phyloP scores from a whole-genome alignment of 2,329 filamentous ascomycete species.

The Diaporthe sp. region DNA sequence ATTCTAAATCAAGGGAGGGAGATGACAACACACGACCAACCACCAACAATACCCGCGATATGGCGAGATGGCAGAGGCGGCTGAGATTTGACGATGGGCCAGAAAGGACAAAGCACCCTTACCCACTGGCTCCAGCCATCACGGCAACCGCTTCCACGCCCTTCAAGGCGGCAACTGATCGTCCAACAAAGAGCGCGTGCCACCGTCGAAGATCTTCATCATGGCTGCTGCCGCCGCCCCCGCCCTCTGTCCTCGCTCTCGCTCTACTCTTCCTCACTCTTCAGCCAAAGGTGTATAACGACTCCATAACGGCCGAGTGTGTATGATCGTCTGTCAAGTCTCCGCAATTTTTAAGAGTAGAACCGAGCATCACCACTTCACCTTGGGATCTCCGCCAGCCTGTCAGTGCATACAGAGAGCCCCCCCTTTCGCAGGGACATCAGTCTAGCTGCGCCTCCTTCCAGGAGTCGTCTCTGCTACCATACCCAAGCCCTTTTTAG shows the following conservation, averaged over 20 bases:
- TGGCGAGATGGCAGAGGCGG: constrained; percentile 19
- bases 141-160: not conserved
- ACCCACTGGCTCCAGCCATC: constrained; percentile 9
- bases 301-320: not conserved
- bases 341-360: constrained; percentile 21
- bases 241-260: not conserved
- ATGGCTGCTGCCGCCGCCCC: not conserved
- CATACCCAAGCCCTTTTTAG: constrained; percentile 26
- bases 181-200: constrained; percentile 6
- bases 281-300: not conserved
- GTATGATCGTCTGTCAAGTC: constrained; percentile 2
- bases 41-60: not conserved
- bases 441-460: constrained; percentile 14
- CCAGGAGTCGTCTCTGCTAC: constrained; percentile 24
- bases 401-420: not conserved
- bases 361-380: constrained; percentile 18
- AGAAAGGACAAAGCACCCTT: constrained; percentile 9
- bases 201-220: constrained; percentile 26
- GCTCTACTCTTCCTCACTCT: not conserved
- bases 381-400: not conserved
- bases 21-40: constrained; percentile 14
- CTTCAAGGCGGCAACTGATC: constrained; percentile 11
- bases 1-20: constrained; percentile 13
- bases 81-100: constrained; percentile 21
- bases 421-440: not conserved